Evolutionary conservation across 2,329 filamentous ascomycete species (phyloP).

Genomic region (Exophiala sp.): DNA sequence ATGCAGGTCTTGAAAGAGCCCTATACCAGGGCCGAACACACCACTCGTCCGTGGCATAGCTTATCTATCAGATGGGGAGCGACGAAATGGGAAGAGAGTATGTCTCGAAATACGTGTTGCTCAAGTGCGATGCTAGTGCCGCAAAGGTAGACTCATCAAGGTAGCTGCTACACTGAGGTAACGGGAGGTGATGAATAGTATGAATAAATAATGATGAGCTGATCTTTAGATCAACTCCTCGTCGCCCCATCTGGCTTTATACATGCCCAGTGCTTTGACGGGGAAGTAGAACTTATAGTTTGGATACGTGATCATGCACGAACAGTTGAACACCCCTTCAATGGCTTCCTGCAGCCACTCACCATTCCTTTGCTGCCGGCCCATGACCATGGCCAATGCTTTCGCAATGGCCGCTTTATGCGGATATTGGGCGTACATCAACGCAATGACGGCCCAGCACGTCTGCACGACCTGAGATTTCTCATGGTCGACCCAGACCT

Average conservation of each 20-base stretch:
- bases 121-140: no score
- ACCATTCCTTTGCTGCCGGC: constrained; percentile 76
- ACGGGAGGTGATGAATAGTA: no score
- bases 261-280: constrained; percentile 90
- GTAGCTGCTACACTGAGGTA: no score
- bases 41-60: no score
- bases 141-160: no score
- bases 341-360: constrained; percentile 96
- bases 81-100: no score
- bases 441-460: constrained; percentile 75
- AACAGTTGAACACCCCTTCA: constrained; percentile 98
- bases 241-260: constrained; percentile 64
- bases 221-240: constrained; percentile 43
- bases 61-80: no score
- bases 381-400: constrained; percentile 75
- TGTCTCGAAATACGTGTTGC: no score
- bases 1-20: no score
- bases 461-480: constrained; percentile 90
- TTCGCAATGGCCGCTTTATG: constrained; percentile 64
- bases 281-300: constrained; percentile 98
- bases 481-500: constrained; percentile 62
- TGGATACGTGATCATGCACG: constrained; percentile 96
- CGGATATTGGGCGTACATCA: constrained; percentile 78
- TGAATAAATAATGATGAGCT: no score
- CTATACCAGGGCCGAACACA: no score